These are phyloP conservation scores for Trichoderma cornu-damae DNA, from an alignment of 2,329 filamentous ascomycete genomes.

Conservation along the genomic window DNA sequence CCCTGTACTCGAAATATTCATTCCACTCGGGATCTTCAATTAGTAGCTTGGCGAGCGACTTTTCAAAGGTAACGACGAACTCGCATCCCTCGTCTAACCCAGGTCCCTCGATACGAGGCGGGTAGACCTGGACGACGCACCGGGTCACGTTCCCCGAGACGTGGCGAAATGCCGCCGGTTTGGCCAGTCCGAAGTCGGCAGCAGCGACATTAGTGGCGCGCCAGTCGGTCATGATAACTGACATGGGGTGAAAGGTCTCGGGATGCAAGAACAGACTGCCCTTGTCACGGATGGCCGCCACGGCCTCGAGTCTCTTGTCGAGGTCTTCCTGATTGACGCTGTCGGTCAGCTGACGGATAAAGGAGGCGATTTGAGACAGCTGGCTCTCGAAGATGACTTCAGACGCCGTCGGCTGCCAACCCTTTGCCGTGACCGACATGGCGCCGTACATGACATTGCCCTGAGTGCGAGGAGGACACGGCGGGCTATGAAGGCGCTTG, in stretches of 20 bases:
- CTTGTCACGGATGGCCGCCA: not conserved
- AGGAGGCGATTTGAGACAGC: not conserved
- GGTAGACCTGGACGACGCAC: not conserved
- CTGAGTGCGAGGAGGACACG: not conserved
- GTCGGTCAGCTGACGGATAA: not conserved
- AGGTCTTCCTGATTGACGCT: not conserved
- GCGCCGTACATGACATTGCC: not conserved
- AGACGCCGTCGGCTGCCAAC: no score
- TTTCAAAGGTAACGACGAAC: not conserved
- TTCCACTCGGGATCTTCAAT: not conserved
- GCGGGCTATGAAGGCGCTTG: not conserved
- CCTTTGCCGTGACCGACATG: no score
- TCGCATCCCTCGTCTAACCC: not conserved
- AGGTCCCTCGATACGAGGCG: not conserved
- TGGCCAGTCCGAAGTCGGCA: not conserved
- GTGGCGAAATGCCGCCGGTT: not conserved
- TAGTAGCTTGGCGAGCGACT: not conserved
- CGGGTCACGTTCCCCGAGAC: not conserved
- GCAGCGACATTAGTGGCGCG: not conserved
- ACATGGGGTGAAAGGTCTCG: not conserved
- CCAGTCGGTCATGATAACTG: not conserved
- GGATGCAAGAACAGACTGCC: not conserved
- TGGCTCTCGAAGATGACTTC: no score
- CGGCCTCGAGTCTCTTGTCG: not conserved
- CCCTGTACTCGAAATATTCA: not conserved